These are phyloP conservation scores for Heteromeles arbutifolia DNA, from an alignment of 306 rosid genomes.

Conservation along the genomic window DNA sequence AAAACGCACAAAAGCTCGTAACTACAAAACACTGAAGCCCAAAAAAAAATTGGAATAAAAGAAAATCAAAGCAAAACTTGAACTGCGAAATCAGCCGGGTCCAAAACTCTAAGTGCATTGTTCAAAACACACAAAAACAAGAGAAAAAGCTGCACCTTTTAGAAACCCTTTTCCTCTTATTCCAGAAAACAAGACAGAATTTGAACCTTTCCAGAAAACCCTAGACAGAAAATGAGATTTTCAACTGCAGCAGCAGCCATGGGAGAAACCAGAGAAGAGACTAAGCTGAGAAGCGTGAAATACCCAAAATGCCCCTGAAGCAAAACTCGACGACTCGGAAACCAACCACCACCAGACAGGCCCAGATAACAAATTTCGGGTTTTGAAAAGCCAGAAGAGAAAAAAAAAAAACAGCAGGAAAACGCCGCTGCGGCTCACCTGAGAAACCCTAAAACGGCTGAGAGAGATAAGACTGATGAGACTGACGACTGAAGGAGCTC, in stretches of 20 bases:
- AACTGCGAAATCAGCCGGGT: too few relatives aligned
- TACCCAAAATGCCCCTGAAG: not conserved
- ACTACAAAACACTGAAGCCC: too few relatives aligned
- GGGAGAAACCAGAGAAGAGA: not conserved
- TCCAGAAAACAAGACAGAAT: too few relatives aligned
- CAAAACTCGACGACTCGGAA: not conserved
- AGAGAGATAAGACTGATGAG: not conserved
- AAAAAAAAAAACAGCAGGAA: not conserved
- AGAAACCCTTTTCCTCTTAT: too few relatives aligned
- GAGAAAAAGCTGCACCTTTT: too few relatives aligned
- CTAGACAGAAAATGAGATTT: too few relatives aligned
- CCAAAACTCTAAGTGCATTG: too few relatives aligned
- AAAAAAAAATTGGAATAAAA: too few relatives aligned
- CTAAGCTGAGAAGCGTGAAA: not conserved
- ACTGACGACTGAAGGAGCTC: not conserved
- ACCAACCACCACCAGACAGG: not conserved
- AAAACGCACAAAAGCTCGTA: too few relatives aligned
- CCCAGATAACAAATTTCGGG: not conserved
- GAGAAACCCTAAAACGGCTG: not conserved
- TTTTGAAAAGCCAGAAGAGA: not conserved
- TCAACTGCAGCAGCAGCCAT: not conserved
- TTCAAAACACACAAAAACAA: too few relatives aligned
- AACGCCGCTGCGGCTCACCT: not conserved
- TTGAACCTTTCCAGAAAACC: too few relatives aligned
- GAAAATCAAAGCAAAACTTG: too few relatives aligned